Percentiles rank a stretch among this genome's conserved stretches.
Conservation (phyloP, 768 basidiomycete species). For the Boletellus emodensis region DNA sequence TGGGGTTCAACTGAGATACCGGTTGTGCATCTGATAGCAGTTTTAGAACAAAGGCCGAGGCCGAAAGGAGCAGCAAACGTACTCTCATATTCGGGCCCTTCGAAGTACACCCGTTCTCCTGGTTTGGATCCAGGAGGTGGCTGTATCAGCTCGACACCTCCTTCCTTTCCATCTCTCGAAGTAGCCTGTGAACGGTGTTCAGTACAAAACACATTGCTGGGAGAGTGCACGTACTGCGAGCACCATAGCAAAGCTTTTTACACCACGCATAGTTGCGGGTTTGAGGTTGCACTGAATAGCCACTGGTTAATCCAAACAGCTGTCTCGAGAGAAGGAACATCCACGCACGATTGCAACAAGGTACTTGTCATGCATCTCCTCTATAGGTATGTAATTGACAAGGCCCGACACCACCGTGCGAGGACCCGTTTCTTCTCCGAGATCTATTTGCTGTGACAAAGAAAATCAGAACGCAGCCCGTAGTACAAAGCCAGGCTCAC, state of each 20-base stretch:
- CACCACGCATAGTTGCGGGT: conserved; percentile 93
- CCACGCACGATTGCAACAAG: conserved; percentile 74
- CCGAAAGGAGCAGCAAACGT: conserved; percentile 18
- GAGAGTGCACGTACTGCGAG: conserved; percentile 60
- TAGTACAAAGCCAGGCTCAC: conserved; percentile 33
- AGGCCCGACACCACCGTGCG: conserved; percentile 96
- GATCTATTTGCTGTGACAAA: conserved; percentile 78
- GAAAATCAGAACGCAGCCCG: not conserved
- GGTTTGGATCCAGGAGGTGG: conserved; percentile 84
- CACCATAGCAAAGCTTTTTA: conserved; percentile 98
- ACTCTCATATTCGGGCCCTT: conserved; percentile 85
- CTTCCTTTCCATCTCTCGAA: conserved; percentile 85
- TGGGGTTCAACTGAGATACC: conserved; percentile 87
- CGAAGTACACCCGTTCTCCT: conserved; percentile 94
- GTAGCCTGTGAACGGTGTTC: conserved; percentile 56
- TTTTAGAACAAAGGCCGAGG: not conserved
- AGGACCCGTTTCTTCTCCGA: conserved; percentile 93
- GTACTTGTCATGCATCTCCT: conserved; percentile 82
- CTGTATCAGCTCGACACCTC: conserved; percentile 85
- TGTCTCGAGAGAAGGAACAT: not conserved
- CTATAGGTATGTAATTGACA: conserved; percentile 94
- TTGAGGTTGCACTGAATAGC: conserved; percentile 79
- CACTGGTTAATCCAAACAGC: not conserved
- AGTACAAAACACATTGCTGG: not conserved
- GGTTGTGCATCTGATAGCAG: conserved; percentile 51